phyloP scores from a whole-genome alignment of 2,329 filamentous ascomycete species.

The Tolypocladium album region DNA sequence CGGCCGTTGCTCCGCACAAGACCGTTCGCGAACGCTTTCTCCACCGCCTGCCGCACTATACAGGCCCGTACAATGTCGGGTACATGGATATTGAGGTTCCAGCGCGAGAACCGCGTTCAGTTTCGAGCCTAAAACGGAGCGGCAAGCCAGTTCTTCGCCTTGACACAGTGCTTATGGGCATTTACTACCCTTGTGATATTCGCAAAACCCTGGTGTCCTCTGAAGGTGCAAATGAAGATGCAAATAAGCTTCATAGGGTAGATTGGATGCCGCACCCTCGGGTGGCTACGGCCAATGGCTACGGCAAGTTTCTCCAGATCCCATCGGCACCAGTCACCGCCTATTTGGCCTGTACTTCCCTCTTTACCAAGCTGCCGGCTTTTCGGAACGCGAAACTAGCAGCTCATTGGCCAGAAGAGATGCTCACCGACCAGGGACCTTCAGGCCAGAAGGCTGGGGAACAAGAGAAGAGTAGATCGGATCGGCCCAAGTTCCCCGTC shows the following conservation, averaged over 20 bases:
- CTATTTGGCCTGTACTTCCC: slow-evolving; percentile 44
- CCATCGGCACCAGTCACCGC: slow-evolving; percentile 35
- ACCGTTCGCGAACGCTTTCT: slow-evolving; percentile 26
- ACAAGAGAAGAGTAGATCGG: slow-evolving; percentile 9
- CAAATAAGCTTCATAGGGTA: slow-evolving; percentile 36
- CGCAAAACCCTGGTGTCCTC: slow-evolving; percentile 8
- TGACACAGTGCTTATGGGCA: slow-evolving; percentile 49
- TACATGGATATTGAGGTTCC: slow-evolving; percentile 58
- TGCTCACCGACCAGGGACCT: slow-evolving; percentile 22
- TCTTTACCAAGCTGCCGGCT: slow-evolving; percentile 55
- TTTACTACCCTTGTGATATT: slow-evolving; percentile 53
- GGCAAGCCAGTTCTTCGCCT: slow-evolving; percentile 27
- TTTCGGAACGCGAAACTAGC: slow-evolving; percentile 50
- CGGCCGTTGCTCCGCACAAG: slow-evolving; percentile 16
- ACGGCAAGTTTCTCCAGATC: slow-evolving; percentile 49
- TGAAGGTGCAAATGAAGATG: slow-evolving; percentile 18
- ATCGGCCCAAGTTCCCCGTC: slow-evolving; percentile 43
- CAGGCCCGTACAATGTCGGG: slow-evolving; percentile 57
- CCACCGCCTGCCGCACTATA: slow-evolving; percentile 46
- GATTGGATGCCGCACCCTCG: slow-evolving; percentile 53
- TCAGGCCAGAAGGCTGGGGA: slow-evolving; percentile 14
- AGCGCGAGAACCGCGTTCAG: slow-evolving; percentile 26
- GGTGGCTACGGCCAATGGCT: slow-evolving; percentile 44
- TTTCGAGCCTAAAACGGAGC: slow-evolving; percentile 29
- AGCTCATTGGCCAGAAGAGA: slow-evolving; percentile 36